Percentiles rank a stretch among this genome's conserved stretches.
Conservation (phyloP, 2,329 filamentous ascomycete species). For the Neonectria punicea region DNA sequence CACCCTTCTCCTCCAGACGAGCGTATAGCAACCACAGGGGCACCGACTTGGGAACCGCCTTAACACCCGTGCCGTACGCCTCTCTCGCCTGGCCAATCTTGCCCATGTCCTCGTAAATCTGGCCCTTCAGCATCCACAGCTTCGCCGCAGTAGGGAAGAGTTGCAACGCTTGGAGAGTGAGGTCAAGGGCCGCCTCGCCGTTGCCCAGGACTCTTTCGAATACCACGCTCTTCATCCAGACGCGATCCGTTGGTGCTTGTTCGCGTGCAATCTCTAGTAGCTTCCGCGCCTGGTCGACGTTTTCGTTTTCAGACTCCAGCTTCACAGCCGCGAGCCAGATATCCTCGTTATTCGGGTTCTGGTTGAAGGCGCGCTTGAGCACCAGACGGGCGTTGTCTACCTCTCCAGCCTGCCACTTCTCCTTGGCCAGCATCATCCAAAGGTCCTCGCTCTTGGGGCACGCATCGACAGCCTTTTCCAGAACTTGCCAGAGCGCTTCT, state of each 20-base stretch:
- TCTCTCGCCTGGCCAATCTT: constrained; percentile 88
- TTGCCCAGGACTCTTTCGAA: constrained; percentile 90
- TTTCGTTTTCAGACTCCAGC: constrained; percentile 89
- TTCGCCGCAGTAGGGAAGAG: constrained; percentile 88
- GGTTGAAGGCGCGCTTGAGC: constrained; percentile 88
- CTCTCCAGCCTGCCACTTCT: constrained; percentile 91
- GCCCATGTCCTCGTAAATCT: constrained; percentile 89
- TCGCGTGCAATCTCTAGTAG: constrained; percentile 85
- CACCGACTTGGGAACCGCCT: constrained; percentile 85
- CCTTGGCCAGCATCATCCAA: constrained; percentile 96
- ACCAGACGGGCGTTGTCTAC: constrained; percentile 88
- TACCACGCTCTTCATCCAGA: constrained; percentile 96
- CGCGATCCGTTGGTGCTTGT: constrained; percentile 92
- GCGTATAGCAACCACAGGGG: constrained; percentile 91
- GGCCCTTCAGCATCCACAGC: constrained; percentile 98
- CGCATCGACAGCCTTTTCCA: constrained; percentile 93
- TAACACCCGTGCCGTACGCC: constrained; percentile 87
- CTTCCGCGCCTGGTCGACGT: constrained; percentile 83
- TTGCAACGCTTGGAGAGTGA: constrained; percentile 87
- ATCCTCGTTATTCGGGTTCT: constrained; percentile 96
- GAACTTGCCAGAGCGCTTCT: constrained; percentile 82
- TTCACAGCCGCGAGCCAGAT: constrained; percentile 98
- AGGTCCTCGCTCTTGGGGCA: constrained; percentile 91
- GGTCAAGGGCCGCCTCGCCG: constrained; percentile 82
- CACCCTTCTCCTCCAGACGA: constrained; percentile 85